These are phyloP conservation scores for Limonium bicolor DNA, from an alignment of 148 eudicot species.

Conservation along the genomic window DNA sequence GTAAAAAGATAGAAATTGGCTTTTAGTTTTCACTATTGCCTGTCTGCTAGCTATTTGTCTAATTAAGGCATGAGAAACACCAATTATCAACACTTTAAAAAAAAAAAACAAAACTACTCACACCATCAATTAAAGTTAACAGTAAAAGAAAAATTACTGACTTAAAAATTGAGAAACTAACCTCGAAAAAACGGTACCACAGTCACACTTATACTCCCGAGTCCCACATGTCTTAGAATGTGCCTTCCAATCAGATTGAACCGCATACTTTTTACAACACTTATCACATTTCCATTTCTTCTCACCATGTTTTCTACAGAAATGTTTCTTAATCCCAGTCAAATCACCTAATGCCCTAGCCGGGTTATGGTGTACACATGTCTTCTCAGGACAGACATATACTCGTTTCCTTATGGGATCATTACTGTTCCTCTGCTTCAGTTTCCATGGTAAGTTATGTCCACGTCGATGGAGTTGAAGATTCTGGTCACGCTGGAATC, in stretches of 20 bases:
- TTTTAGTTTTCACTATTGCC: no score
- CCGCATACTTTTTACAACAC: slow-evolving; percentile 80
- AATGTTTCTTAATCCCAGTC: slow-evolving; percentile 90
- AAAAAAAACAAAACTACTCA: no score
- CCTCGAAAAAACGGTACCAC: slow-evolving; percentile 93
- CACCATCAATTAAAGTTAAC: no score
- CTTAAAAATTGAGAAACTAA: slow-evolving; percentile 10
- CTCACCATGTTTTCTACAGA: slow-evolving; percentile 88
- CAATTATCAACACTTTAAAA: no score
- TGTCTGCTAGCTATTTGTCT: no score
- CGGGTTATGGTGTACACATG: slow-evolving; percentile 79
- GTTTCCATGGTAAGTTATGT: slow-evolving; percentile 94
- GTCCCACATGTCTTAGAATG: slow-evolving; percentile 97
- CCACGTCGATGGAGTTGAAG: slow-evolving; percentile 80
- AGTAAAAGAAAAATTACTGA: no score
- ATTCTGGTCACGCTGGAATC: slow-evolving; percentile 86
- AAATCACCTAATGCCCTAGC: slow-evolving; percentile 86
- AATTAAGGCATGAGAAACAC: no score
- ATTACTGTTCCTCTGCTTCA: slow-evolving; percentile 73
- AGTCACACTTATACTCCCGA: slow-evolving; percentile 83
- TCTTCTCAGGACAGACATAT: slow-evolving; percentile 79
- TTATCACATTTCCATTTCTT: slow-evolving; percentile 99
- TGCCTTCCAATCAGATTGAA: slow-evolving; percentile 95
- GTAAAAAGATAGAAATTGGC: no score
- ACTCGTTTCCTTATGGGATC: slow-evolving; percentile 59